Evolutionary conservation across 208 protist genomes (phyloP).

Genomic region (Crithidia acanthocephali): DNA sequence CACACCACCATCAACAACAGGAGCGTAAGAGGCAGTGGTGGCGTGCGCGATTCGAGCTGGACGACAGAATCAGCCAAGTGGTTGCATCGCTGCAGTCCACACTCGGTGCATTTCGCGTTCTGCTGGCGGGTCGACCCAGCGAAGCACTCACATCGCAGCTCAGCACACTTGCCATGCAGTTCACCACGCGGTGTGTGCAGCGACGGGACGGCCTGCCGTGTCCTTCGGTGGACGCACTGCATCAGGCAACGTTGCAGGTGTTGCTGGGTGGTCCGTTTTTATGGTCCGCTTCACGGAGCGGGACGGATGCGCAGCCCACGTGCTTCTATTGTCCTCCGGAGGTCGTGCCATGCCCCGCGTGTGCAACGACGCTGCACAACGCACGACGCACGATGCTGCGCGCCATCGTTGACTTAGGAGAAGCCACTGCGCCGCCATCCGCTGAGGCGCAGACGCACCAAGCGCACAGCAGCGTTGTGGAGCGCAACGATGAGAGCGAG

Average conservation of each 20-base stretch:
- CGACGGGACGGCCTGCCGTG: constrained; percentile 6
- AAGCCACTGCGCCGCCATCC: constrained; percentile 2
- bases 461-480: not conserved
- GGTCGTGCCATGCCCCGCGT: not conserved
- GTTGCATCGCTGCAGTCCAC: constrained; percentile 40
- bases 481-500: not conserved
- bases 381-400: constrained; percentile 6
- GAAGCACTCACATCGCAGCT: constrained; percentile 17
- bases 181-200: constrained; percentile 19
- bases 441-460: not conserved
- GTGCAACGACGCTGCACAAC: constrained; percentile 9
- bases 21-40: constrained; percentile 39
- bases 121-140: constrained; percentile 46
- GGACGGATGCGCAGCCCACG: constrained; percentile 5
- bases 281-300: constrained; percentile 1
- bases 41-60: constrained; percentile 31
- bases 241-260: constrained; percentile 5
- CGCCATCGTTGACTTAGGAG: constrained; percentile 18
- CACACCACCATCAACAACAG: not conserved
- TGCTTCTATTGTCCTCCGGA: constrained; percentile 9
- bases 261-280: constrained; percentile 19
- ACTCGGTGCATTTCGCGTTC: constrained; percentile 32
- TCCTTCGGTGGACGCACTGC: constrained; percentile 7
- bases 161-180: constrained; percentile 13
- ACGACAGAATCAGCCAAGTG: constrained; percentile 26